Base-by-base conservation (phyloP, 306 rosid genomes). In the Luffa acutangula region DNA sequence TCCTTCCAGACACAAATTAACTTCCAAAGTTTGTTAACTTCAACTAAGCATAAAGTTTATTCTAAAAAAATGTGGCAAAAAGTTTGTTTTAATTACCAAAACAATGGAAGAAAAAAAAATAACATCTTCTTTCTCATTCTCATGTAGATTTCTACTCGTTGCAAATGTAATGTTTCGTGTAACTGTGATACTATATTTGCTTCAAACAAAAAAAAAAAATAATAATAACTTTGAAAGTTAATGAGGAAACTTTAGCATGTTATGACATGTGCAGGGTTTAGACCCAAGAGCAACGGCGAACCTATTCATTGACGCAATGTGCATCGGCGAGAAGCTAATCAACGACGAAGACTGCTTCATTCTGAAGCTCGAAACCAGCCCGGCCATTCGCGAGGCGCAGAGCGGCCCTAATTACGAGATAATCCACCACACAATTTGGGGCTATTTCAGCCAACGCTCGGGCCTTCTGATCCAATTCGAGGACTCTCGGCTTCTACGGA, bases 261-360 rank as follows among this genome's bases (percentile, higher is more conserved):
- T 25, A 25, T 25, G 6, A 34, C 11, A 1, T 54, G 60, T 42
- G 41, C 77, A 95, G 97, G 97, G 98, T 31, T 83, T 92, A 82
- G 98, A 95, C 33, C 98, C 98, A 3, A 85, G 97, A 56, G 97
- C 97, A 5, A 95, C 97, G 15, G 96, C 97, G 3, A 89, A 87
- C 74, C 85, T 95, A 75, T 95, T 95, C 80, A 76, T 84, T 10
- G 94, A 91, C 11, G 98, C 98, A 3, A 87, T 85, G 66, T 93
- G 98, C 83, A 89, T 91, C n/a, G 97, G 97, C 4, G 97, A 93
- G 82, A 93, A 90, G 75, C 87, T 88, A 37, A 92, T 93, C 64
- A 87, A 87, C 2, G 96, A 84, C 0, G 94, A 93, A 5, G 97
- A 93, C 12, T 93, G 98, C 83, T 93, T 93, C 88, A 90, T 91